Evolutionary conservation across 2,329 filamentous ascomycete genomes (phyloP).

Genomic region (Pyricularia grisea): DNA sequence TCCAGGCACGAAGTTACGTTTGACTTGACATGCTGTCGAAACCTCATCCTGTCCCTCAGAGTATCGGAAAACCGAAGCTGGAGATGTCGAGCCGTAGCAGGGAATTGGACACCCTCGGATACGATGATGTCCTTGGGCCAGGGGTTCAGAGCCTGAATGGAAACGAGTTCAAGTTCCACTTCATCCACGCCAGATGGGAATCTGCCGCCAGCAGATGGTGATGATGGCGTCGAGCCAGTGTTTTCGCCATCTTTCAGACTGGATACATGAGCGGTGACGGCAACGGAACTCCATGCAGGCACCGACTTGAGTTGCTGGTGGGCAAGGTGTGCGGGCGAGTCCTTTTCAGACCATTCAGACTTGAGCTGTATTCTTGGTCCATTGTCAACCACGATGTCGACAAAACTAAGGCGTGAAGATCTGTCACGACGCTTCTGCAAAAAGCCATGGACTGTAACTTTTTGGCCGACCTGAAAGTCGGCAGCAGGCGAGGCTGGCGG

Average conservation of each 20-base stretch:
- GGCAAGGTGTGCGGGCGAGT: slow-evolving; percentile 20
- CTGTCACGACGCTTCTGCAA: slow-evolving; percentile 59
- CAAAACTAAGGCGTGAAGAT: slow-evolving; percentile 62
- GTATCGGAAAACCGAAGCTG: slow-evolving; percentile 68
- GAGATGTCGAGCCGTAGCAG: slow-evolving; percentile 67
- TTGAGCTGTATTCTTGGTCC: slow-evolving; percentile 27
- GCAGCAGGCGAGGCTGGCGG: slow-evolving; percentile 16
- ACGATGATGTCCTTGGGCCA: slow-evolving; percentile 72
- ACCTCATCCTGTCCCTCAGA: slow-evolving; percentile 58
- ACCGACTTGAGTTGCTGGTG: slow-evolving; percentile 35
- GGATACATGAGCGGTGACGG: slow-evolving; percentile 29
- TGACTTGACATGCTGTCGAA: slow-evolving; percentile 53
- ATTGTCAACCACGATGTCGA: slow-evolving; percentile 33
- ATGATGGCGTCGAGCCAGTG: not conserved
- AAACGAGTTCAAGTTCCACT: slow-evolving; percentile 52
- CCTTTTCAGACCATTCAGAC: slow-evolving; percentile 28
- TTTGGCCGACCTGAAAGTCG: slow-evolving; percentile 20
- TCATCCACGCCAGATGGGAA: slow-evolving; percentile 13
- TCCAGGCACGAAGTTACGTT: slow-evolving; percentile 22
- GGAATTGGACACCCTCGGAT: slow-evolving; percentile 63
- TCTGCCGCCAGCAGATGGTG: slow-evolving; percentile 4
- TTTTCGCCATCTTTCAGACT: slow-evolving; percentile 9
- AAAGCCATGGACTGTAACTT: slow-evolving; percentile 59
- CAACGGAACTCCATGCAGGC: slow-evolving; percentile 42
- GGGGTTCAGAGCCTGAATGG: slow-evolving; percentile 58